Base-by-base conservation (phyloP, 148 eudicot species). In the Camellia lanceoleosa region DNA sequence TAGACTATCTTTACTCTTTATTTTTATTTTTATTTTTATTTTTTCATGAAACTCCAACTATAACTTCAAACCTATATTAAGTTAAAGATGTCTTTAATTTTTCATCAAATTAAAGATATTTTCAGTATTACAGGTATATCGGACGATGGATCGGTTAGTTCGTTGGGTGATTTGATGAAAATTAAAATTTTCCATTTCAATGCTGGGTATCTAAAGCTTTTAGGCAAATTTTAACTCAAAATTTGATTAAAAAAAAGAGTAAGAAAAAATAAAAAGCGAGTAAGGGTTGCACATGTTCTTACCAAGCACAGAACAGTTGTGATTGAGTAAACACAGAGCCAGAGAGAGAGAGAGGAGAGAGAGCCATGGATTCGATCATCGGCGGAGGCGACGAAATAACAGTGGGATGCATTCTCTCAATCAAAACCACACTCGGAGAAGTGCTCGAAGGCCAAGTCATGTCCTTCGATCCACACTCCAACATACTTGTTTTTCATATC, bases 401-500 rank as follows among this genome's bases (percentile, higher is more conserved):
- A 38, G 80, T 90, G 5, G 99, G 99, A 0, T 88, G 97, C 71
- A 84, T 89, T 2, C 87, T 96, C 18, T 90, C 93, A 7, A 96
- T 96, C 83, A 96, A 93, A 71, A 96, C 99, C 10, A 92, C 98
- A 13, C 78, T 96, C 1, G 98, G 98, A 1, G 98, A 96, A n/a
- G 95, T 92, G 81, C 92, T 96, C 46, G 95, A 96, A 74, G 94
- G 88, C 60, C 97, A 89, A 88, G 89, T 96, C 69, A 87, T 96
- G 85, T 82, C 98, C 67, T 96, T 87, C 71, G 98, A 93, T 74
- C 89, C 81, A 12, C 88, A 83, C 43, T 93, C 93, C 85, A 93
- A 92, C 86, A 87, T 96, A 77, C 93, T 93, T 77, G 89, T 92
- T 14, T 94, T 96, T 89, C 98, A 96, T 94, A 94, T 94, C 97